Evolutionary conservation across 208 protist genomes (phyloP), one percentile per base, ranked within the genome.

Genomic region (Trichomonas tenax): DNA sequence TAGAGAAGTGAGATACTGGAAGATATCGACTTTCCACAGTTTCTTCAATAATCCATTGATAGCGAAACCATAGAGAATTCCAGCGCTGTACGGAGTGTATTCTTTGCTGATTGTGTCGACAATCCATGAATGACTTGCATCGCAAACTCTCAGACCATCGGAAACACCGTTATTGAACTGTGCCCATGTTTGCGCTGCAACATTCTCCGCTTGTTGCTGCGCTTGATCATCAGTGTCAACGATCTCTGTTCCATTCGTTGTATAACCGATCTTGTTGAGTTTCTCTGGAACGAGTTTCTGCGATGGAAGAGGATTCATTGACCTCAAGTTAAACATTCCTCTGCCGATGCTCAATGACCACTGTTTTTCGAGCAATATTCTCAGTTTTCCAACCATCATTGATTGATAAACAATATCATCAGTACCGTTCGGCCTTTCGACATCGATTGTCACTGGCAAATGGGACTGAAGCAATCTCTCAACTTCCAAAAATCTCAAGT

Each of bases 391-490:
- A 38, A 93, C 44, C 41, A 93, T 41, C 86, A 93, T 93, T 38
- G 86, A 48, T 38, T 93, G 86, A 26, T 48, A 93, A n/a, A 48
- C 40, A 38, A 93, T 93, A 51, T 93, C 86, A 93, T 93, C 86
- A 2, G 86, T 93, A 2, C 86, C 86, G 51, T 93, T 93, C 38
- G 86, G 86, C 31, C 86, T 48, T 38, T 93, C 86, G 11, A 93
- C 86, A 38, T 93, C 86, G n/a, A 93, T 40, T 58, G 86, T 93
- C 10, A 93, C 41, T 41, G 86, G 86, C 6, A 93, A 4, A 93
- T 93, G 40, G 8, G 86, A 93, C 46, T 93, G 86, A 10, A 93
- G 26, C 26, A 93, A 51, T 93, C 86, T 23, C 51, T 93, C 86
- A 17, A 93, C 86, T 51, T 93, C 86, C 8, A 93, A 31, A 36